A percentile compares a stretch with the other conserved stretches of the same genome.
Evolutionary conservation across 768 basidiomycete species (phyloP).

Genomic region (Naganishia kalamii): DNA sequence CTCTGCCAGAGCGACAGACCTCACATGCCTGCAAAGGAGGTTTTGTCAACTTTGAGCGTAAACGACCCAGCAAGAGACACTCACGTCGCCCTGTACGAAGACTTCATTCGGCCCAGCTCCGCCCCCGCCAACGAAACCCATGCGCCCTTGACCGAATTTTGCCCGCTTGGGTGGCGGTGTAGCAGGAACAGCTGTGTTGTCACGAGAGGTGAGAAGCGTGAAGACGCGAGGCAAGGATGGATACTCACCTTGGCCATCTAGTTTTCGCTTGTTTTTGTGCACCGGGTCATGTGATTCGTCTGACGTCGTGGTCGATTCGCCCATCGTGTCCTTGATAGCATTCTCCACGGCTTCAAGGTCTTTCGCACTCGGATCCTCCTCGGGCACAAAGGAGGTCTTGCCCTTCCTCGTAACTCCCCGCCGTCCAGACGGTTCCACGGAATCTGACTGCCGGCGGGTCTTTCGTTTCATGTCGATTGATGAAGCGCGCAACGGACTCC

Average conservation of each 20-base stretch:
- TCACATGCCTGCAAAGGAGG: conserved; percentile 60
- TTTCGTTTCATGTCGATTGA: background rate
- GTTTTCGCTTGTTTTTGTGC: background rate
- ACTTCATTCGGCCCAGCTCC: conserved; percentile 2
- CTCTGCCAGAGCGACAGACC: conserved; percentile 81
- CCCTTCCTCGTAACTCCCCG: background rate
- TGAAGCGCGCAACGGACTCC: background rate
- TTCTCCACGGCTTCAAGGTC: conserved; percentile 3
- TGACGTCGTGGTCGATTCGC: background rate
- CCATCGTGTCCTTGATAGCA: background rate
- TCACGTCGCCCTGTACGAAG: conserved; percentile 36
- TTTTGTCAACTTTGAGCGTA: background rate
- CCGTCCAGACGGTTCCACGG: background rate
- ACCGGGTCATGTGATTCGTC: background rate
- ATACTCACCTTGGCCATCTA: background rate
- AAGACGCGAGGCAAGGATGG: background rate
- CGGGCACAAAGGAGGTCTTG: background rate
- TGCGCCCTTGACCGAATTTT: background rate
- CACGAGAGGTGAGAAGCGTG: background rate
- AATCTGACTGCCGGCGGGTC: background rate
- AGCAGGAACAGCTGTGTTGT: background rate
- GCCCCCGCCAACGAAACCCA: conserved; percentile 8
- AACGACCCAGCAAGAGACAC: background rate
- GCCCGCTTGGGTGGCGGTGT: conserved; percentile 18
- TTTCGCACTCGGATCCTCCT: background rate